Percentiles rank a stretch among this genome's conserved stretches.
These are phyloP conservation scores for Hypoxylon sp. DNA, from an alignment of 2,329 filamentous ascomycete species.

Conservation along the genomic window DNA sequence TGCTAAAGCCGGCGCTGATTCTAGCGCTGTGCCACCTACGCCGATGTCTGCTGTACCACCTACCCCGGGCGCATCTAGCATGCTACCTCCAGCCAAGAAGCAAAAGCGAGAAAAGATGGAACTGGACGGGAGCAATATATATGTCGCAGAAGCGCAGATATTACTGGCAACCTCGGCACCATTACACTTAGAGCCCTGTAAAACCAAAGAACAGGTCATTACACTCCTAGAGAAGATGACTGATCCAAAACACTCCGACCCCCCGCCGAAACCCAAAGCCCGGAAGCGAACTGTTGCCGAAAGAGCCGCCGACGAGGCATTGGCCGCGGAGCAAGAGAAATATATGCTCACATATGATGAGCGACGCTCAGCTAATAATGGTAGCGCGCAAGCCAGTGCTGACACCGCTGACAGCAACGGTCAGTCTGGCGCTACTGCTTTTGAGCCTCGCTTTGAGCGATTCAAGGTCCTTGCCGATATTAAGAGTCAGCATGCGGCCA, in stretches of 20 bases:
- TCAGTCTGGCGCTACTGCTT: constrained; percentile 78
- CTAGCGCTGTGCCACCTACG: constrained; percentile 74
- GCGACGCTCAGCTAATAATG: constrained; percentile 74
- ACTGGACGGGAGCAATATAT: constrained; percentile 80
- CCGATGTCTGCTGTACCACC: constrained; percentile 72
- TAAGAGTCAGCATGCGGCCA: constrained; percentile 81
- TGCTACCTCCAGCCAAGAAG: constrained; percentile 75
- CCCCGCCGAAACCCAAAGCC: constrained; percentile 86
- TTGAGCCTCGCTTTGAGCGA: constrained; percentile 88
- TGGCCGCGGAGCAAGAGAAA: constrained; percentile 88
- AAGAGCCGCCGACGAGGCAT: constrained; percentile 93
- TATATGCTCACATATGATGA: constrained; percentile 96
- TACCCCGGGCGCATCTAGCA: constrained; percentile 72
- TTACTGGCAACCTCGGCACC: constrained; percentile 80
- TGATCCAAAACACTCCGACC: constrained; percentile 82
- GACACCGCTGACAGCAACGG: constrained; percentile 80
- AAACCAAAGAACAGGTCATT: constrained; percentile 77
- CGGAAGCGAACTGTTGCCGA: constrained; percentile 95
- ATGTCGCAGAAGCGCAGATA: constrained; percentile 82
- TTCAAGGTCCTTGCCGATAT: constrained; percentile 95
- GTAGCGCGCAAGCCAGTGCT: constrained; percentile 69
- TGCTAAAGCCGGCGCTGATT: constrained; percentile 51
- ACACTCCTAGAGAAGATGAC: constrained; percentile 78
- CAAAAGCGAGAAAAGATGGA: constrained; percentile 81
- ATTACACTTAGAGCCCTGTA: constrained; percentile 83